Base-by-base conservation (phyloP, 495 filamentous ascomycete genomes). In the Hypoxylon fuscum region DNA sequence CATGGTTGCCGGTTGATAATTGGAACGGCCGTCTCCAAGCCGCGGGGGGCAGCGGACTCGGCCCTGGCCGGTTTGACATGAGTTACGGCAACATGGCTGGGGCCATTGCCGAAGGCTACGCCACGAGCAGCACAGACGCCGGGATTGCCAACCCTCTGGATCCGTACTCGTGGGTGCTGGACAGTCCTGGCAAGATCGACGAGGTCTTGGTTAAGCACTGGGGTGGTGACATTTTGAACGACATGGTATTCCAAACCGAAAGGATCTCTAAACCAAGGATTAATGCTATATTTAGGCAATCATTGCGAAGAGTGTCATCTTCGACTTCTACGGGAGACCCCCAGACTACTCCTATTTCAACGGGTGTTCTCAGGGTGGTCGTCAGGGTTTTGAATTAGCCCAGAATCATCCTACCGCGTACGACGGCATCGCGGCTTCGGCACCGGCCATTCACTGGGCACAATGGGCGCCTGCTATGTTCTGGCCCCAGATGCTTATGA, bases 331-430 rank as follows among this genome's bases (percentile, higher is more conserved):
- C 54, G 73, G 76, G 2, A 42, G 52, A 20, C 25, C 37, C 0
- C 71, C 76, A 0, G 41, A 50, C 6, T 79, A 69, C 55, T 78
- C 76, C 9, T 82, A 81, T 59, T 82, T 64, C 54, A 79, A 64
- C 54, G 77, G 79, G 5, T 82, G 78, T 51, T 79, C 76, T 10
- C 74, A 72, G 55, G 78, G 76, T 14, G 78, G 79, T 9, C 70
- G 78, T 0, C 76, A 79, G 46, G 79, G 78, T 7, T 14, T 78
- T n/a, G 65, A 72, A 58, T 37, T 77, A 6, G 77, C 79, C 2
- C 78, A 81, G 55, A 66, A 70, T n/a, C 77, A 77, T 59, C 78
- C 78, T 2, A 47, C 51, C 0, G 70, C 68, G 1, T 82, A 70
- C 55, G 77, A 79, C 40, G 76, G 77, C 0, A 79, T 78, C 51